A percentile compares a stretch with the other conserved stretches of the same genome.
These are phyloP conservation scores for Citrullus colocynthis DNA, from an alignment of 306 rosid species.

Conservation along the genomic window DNA sequence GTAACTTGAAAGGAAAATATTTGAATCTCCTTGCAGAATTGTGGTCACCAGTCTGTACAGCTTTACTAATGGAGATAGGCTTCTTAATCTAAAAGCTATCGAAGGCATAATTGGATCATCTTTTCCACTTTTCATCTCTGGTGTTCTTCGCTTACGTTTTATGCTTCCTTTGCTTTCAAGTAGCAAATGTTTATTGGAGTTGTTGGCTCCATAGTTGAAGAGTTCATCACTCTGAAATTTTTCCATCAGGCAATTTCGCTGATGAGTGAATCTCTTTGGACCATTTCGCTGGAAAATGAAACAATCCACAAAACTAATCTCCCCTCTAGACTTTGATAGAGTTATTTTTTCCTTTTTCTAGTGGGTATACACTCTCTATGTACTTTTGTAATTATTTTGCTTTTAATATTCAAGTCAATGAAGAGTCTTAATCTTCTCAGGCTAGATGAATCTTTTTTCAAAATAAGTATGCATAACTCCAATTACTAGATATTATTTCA, in stretches of 20 bases:
- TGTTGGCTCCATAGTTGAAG: too few species aligned
- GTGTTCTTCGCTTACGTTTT: too few species aligned
- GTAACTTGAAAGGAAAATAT: too few species aligned
- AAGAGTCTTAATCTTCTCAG: neutral
- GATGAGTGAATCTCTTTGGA: neutral
- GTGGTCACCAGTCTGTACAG: too few species aligned
- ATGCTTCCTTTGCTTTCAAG: too few species aligned
- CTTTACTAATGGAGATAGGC: neutral
- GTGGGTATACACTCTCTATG: neutral
- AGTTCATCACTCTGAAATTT: too few species aligned
- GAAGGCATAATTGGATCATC: too few species aligned
- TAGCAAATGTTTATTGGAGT: too few species aligned
- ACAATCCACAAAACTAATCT: neutral
- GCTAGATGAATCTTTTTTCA: neutral
- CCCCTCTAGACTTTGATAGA: neutral
- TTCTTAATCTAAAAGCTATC: too few species aligned
- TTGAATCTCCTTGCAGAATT: too few species aligned
- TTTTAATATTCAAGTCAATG: neutral
- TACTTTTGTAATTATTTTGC: neutral
- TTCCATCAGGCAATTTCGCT: neutral
- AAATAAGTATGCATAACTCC: neutral
- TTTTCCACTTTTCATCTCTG: too few species aligned
- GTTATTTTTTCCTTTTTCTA: neutral
- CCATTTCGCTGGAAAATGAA: neutral
- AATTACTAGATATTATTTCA: neutral